Evolutionary conservation across 768 basidiomycete genomes (phyloP).

Genomic region (Rhodotorula babjevae): DNA sequence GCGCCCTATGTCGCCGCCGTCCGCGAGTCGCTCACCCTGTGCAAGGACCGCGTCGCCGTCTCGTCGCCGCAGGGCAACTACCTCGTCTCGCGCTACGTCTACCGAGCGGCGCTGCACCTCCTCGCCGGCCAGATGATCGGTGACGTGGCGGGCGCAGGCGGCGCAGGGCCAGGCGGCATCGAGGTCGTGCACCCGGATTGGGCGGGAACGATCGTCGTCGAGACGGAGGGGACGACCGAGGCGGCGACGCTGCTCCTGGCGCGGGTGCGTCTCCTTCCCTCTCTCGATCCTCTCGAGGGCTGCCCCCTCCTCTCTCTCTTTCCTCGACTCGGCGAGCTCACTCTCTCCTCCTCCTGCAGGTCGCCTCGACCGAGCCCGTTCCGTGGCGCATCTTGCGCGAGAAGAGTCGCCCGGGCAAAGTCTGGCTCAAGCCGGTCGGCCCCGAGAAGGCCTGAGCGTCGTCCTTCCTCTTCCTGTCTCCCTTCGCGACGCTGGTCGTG

Average conservation of each 20-base stretch:
- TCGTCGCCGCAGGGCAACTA: conserved; percentile 35
- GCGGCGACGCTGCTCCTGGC: conserved; percentile 34
- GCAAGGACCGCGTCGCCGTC: conserved; percentile 14
- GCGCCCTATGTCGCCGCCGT: conserved; percentile 3
- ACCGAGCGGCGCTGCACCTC: conserved; percentile 30
- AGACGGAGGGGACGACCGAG: conserved; percentile 42
- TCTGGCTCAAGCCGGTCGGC: conserved; percentile 15
- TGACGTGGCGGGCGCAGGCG: conserved; percentile 3
- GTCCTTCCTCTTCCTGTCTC: too few relatives aligned
- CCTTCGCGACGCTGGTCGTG: not conserved
- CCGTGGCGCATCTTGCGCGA: conserved; percentile 27
- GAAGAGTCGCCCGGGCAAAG: conserved; percentile 11
- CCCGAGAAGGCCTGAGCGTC: not conserved
- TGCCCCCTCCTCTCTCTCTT: too few relatives aligned
- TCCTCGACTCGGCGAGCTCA: not conserved
- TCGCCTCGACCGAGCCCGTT: conserved; percentile 6
- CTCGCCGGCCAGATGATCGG: conserved; percentile 24
- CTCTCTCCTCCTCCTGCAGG: not conserved
- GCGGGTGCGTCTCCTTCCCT: conserved; percentile 1
- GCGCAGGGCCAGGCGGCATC: conserved; percentile 27
- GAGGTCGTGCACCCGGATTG: conserved; percentile 39
- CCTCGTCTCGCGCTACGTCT: conserved; percentile 35
- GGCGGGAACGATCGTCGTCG: conserved; percentile 35
- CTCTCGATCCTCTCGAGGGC: not conserved
- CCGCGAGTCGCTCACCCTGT: conserved; percentile 15